Conservation (phyloP, 2,329 filamentous ascomycete species). For the Penicillium occitanis region DNA sequence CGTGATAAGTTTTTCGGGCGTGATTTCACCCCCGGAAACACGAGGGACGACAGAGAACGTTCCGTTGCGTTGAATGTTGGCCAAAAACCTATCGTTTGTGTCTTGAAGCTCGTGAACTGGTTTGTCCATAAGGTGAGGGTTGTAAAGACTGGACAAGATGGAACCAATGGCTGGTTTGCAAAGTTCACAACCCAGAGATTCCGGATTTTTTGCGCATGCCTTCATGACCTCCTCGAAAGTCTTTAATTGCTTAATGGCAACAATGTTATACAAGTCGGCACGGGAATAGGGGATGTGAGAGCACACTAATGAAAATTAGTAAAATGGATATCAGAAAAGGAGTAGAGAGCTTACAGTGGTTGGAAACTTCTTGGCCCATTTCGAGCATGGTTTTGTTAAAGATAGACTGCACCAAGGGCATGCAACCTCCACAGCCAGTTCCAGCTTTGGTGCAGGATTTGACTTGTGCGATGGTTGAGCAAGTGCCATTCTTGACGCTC, state of each 20-base stretch:
- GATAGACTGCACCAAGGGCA: slow-evolving; percentile 84
- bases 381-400: slow-evolving; percentile 85
- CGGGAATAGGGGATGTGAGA: slow-evolving; percentile 80
- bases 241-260: slow-evolving; percentile 75
- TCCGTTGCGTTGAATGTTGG: slow-evolving; percentile 87
- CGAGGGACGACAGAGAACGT: slow-evolving; percentile 87
- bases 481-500: slow-evolving; percentile 71
- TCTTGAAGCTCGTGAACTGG: slow-evolving; percentile 75
- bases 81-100: slow-evolving; percentile 84
- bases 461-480: slow-evolving; percentile 77
- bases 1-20: slow-evolving; percentile 76
- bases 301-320: slow-evolving; percentile 56
- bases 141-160: slow-evolving; percentile 80
- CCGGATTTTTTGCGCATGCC: slow-evolving; percentile 67
- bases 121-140: slow-evolving; percentile 75
- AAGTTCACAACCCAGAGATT: slow-evolving; percentile 77
- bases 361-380: slow-evolving; percentile 84
- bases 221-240: slow-evolving; percentile 75
- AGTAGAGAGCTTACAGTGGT: slow-evolving; percentile 54
- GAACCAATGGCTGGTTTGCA: slow-evolving; percentile 82
- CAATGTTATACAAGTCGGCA: slow-evolving; percentile 85
- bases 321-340: background rate
- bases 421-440: slow-evolving; percentile 85
- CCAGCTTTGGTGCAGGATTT: slow-evolving; percentile 91
- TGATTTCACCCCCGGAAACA: slow-evolving; percentile 82